Percentiles rank a stretch among this genome's conserved stretches.
Conservation (phyloP, 805 yeast genomes). For the Blastobotrys muscicola region DNA sequence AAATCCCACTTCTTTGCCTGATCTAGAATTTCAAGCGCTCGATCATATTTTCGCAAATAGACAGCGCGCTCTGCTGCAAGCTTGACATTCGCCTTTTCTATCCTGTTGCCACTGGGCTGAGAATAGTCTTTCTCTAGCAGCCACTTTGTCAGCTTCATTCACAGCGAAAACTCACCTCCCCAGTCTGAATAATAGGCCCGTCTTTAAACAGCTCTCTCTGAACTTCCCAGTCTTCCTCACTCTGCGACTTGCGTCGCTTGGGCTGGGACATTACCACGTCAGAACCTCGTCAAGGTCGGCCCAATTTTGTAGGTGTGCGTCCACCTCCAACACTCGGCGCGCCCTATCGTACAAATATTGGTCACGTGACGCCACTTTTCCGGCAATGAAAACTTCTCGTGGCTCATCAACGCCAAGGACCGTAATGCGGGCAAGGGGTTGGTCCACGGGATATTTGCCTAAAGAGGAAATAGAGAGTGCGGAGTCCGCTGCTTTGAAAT, state of each 20-base stretch:
- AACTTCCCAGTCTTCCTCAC: conserved; percentile 48
- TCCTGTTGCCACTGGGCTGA: conserved; percentile 30
- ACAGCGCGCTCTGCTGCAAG: conserved; percentile 58
- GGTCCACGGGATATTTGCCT: neutral
- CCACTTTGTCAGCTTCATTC: conserved; percentile 4
- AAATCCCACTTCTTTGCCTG: conserved; percentile 31
- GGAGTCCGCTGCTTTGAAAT: neutral
- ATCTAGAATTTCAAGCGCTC: conserved; percentile 41
- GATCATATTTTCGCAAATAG: conserved; percentile 41
- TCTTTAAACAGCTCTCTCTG: conserved; percentile 44
- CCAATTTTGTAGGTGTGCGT: too few relatives aligned
- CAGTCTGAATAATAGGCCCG: conserved; percentile 33
- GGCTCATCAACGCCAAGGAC: conserved; percentile 1
- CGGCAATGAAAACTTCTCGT: neutral
- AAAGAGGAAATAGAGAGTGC: neutral
- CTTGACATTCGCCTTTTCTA: conserved; percentile 45
- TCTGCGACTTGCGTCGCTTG: conserved; percentile 56
- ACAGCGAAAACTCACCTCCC: conserved; percentile 8
- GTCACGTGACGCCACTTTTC: too few relatives aligned
- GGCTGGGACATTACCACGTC: conserved; percentile 2
- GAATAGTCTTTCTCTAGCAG: conserved; percentile 8
- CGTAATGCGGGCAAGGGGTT: neutral
- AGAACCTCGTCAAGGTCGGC: too few relatives aligned
- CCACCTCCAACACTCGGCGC: too few relatives aligned
- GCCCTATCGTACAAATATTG: too few relatives aligned